These are phyloP conservation scores for Eragrostis nindensis DNA, from an alignment of 176 grass and related monocot species.

Conservation along the genomic window DNA sequence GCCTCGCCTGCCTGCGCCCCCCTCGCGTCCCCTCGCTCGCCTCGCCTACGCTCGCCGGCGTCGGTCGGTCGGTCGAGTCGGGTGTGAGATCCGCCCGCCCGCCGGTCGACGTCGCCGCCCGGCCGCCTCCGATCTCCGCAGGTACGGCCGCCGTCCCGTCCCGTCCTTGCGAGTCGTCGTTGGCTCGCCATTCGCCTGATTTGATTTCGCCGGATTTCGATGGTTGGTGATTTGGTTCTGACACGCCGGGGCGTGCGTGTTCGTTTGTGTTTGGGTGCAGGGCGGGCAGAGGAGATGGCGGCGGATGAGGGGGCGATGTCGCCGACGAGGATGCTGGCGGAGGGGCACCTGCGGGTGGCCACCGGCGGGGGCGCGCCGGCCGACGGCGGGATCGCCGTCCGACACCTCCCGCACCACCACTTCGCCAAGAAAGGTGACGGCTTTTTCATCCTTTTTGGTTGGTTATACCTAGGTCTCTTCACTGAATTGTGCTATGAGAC, in stretches of 20 bases:
- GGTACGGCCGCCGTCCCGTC: background rate
- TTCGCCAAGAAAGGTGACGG: slow-evolving; percentile 49
- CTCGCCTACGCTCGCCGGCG: slow-evolving; percentile 17
- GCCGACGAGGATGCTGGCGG: slow-evolving; percentile 66
- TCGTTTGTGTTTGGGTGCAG: background rate
- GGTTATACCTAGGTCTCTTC: background rate
- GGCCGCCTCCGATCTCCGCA: slow-evolving; percentile 48
- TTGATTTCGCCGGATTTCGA: background rate
- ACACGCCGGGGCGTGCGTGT: background rate
- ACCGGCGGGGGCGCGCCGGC: slow-evolving; percentile 55
- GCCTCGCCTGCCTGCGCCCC: background rate
- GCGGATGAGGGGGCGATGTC: slow-evolving; percentile 60
- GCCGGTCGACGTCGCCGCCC: slow-evolving; percentile 1
- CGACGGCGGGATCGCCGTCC: slow-evolving; percentile 65
- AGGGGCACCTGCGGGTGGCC: slow-evolving; percentile 60
- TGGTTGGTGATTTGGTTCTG: too few species aligned
- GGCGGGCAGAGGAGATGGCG: slow-evolving; percentile 50
- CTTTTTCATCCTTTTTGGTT: background rate
- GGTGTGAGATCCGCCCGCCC: slow-evolving; percentile 43
- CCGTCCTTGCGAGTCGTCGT: background rate
- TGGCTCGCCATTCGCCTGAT: background rate
- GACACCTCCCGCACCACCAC: slow-evolving; percentile 66
- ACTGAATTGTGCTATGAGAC: slow-evolving; percentile 13
- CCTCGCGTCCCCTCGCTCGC: background rate
- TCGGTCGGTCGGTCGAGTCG: too few species aligned